Evolutionary conservation across 129 eudicot species (phyloP), one percentile per base, ranked within the genome.

Genomic region (Dittrichia graveolens): DNA sequence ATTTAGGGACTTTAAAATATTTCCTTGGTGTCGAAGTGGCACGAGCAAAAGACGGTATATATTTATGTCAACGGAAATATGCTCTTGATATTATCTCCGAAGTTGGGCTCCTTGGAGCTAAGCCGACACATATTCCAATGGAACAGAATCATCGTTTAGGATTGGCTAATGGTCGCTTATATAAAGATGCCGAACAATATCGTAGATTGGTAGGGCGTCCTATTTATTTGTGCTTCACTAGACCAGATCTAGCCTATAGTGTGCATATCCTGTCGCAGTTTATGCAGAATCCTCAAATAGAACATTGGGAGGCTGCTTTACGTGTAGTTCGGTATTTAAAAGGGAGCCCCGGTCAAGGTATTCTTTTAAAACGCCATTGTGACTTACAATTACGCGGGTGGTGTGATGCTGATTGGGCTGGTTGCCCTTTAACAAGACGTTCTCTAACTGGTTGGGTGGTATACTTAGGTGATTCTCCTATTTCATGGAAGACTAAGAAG

Each of bases 1-100:
- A 78, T 45, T 15, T 78, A 8, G 73, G 74, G 4, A n/a, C 15
- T 46, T 5, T 62, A 6, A 65, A 69, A 9, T 71, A 71, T 54
- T n/a, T 78, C 71, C 49, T 10, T 68, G 63, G 81, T 14, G 24
- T 67, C 14, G 70, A 77, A 31, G 75, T 67, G 37, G 75, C 73
- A 14, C 44, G 56, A 11, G 57, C 45, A 16, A 19, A 61, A 7
- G 38, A 38, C 2, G 82, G 73, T 2, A 40, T 66, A 7, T 18
- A 64, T 2, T 47, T 65, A 56, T 40, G 69, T 40, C 79, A 72
- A 48, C 43, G 44, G n/a, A 79, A 65, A 8, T 79, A 71, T 35
- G 45, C 59, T 4, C 67, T 76, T 41, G 75, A 69, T 12, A 49
- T 67, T 11, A 39, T 77, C 3, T 31, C 52, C 3, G 79, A 57